Base-by-base conservation (phyloP, 805 yeast species). In the Sugiyamaella americana region DNA sequence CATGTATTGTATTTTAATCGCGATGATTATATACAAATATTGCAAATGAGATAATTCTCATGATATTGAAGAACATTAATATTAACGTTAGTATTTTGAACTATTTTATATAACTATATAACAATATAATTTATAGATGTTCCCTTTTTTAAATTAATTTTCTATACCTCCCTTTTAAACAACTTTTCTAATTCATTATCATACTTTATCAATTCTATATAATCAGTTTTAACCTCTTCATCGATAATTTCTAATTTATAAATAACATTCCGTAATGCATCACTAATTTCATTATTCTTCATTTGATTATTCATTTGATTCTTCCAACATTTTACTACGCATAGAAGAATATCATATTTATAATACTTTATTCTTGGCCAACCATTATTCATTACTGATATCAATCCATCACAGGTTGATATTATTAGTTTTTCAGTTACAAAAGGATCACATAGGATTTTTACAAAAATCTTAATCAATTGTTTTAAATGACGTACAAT, bases 371-470 rank as follows among this genome's bases (percentile, higher is more conserved):
- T 45, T 10, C 65, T 51, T 3, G 63, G 58, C 60, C 60, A 49
- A 23, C 60, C 43, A 40, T 46, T 50, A 3, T 24, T 17, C 32
- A 61, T 43, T 1, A 51, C 42, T 11, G 40, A 20, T 4, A 35
- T 35, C 52, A 58, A 39, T 23, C 53, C 44, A 3, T 21, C 37
- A 23, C 52, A 45, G 1, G 57, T 50, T 3, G 46, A 34, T 2
- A 11, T 32, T 2, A 55, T 18, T 1, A 64, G 55, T n/a, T 41
- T 40, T 11, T 51, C 57, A 34, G 49, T 46, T 19, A 43, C 40
- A 17, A 61, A 65, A 37, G 68, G 67, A 47, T 65, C 67, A 18
- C 54, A 37, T 36, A 60, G 44, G 1, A 61, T 43, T 11, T 52
- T 49, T n/a, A 46, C 51, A 42, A 57, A 56, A 8, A 58, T 43